Evolutionary conservation across 108 stramenopile genomes (phyloP).

Genomic region (Chaetoceros tenuissimus): DNA sequence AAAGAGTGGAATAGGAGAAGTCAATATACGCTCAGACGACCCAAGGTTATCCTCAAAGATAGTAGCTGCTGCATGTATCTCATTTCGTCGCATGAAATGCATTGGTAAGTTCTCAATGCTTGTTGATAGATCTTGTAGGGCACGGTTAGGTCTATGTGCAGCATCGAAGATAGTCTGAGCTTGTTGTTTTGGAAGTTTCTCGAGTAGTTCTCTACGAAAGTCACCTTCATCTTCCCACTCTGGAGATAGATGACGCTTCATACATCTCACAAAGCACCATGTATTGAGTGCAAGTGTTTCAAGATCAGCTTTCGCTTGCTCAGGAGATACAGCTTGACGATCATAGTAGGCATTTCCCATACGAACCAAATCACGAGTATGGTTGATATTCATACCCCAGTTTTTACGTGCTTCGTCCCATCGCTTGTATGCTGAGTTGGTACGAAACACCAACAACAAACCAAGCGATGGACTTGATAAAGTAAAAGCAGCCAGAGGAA

Average conservation of each 20-base stretch:
- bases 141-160: too few species aligned
- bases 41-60: too few species aligned
- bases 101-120: conserved; percentile 51
- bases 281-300: conserved; percentile 5
- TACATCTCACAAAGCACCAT: conserved; percentile 21
- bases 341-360: conserved; percentile 19
- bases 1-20: too few species aligned
- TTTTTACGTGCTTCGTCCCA: too few species aligned
- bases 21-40: conserved; percentile 57
- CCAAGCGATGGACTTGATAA: conserved; percentile 35
- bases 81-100: conserved; percentile 54
- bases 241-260: too few species aligned
- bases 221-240: too few species aligned
- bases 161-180: conserved; percentile 35
- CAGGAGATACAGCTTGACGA: conserved; percentile 3
- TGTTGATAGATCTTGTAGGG: too few species aligned
- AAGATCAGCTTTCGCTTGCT: conserved; percentile 4
- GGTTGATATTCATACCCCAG: too few species aligned
- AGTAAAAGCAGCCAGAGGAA: conserved; percentile 42
- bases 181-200: conserved; percentile 19
- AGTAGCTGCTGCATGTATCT: conserved; percentile 37
- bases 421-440: conserved; percentile 16
- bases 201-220: conserved; percentile 19
- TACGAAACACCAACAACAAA: conserved; percentile 31
- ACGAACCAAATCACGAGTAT: too few species aligned